Conservation (phyloP, 1,284 basidiomycete species). For the Tremellales sp. region DNA sequence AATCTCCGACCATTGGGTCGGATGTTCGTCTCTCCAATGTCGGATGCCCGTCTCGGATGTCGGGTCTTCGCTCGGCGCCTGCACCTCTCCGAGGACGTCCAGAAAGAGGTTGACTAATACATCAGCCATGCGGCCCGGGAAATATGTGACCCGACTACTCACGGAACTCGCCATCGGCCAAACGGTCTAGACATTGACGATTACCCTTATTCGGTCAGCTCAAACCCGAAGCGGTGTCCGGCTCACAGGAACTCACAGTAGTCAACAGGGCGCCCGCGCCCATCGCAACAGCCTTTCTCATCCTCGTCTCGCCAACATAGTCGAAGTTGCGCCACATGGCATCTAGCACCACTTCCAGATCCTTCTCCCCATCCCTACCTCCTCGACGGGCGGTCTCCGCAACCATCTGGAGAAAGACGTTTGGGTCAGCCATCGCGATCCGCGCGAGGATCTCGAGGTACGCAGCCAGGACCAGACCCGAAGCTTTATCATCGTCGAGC, state of each 20-base stretch:
- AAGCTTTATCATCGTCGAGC: constrained; percentile 47
- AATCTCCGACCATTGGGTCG: constrained; percentile 33
- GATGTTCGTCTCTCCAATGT: constrained; percentile 38
- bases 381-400: constrained; percentile 31
- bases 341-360: constrained; percentile 44
- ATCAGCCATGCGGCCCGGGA: constrained; percentile 4
- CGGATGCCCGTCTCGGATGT: constrained; percentile 18
- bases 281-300: constrained; percentile 47
- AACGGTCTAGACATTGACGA: constrained; percentile 64
- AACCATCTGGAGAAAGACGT: constrained; percentile 39
- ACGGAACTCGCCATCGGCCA: constrained; percentile 48
- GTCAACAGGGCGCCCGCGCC: constrained; percentile 41
- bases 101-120: constrained; percentile 78
- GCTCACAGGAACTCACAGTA: constrained; percentile 25
- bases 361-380: constrained; percentile 24
- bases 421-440: constrained; percentile 39
- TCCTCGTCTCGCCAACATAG: constrained; percentile 44
- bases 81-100: constrained; percentile 82
- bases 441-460: constrained; percentile 41
- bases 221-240: not conserved
- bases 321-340: constrained; percentile 49
- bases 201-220: constrained; percentile 58
- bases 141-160: constrained; percentile 15
- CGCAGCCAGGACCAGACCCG: constrained; percentile 40
- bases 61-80: constrained; percentile 54